These are phyloP conservation scores for Hanseniaspora vineae DNA, from an alignment of 805 yeast species.

Conservation along the genomic window DNA sequence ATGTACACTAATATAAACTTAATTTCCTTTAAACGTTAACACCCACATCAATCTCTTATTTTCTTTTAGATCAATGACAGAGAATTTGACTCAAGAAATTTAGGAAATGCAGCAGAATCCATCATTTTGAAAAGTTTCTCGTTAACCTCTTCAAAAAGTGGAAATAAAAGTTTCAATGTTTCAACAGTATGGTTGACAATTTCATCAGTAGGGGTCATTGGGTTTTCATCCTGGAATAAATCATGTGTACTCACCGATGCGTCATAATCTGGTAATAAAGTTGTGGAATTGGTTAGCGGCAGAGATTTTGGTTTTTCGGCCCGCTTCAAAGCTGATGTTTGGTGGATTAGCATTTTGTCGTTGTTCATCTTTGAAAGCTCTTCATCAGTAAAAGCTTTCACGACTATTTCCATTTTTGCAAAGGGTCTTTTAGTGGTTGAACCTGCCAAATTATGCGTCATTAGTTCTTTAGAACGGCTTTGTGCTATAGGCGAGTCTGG, in stretches of 20 bases:
- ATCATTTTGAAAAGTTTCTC: slow-evolving; percentile 41
- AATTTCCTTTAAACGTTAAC: neutral
- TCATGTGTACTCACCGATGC: neutral
- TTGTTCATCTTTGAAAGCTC: neutral
- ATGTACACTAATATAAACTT: neutral
- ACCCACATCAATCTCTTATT: too few species aligned
- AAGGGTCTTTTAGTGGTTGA: neutral
- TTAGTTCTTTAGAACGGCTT: neutral
- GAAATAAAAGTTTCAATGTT: slow-evolving; percentile 26
- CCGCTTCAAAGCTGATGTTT: neutral
- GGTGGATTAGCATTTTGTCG: neutral
- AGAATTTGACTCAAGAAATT: slow-evolving; percentile 38
- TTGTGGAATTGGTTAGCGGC: neutral
- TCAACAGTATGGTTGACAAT: slow-evolving; percentile 24
- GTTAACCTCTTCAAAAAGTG: slow-evolving; percentile 37
- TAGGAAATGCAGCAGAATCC: slow-evolving; percentile 64
- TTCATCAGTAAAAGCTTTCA: neutral
- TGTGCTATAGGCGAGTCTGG: slow-evolving; percentile 24
- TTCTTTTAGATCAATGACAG: neutral
- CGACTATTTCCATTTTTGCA: neutral
- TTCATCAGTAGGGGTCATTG: slow-evolving; percentile 22
- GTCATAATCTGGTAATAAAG: neutral
- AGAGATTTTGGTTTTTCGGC: neutral
- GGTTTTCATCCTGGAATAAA: neutral
- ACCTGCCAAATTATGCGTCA: neutral